phyloP scores from a whole-genome alignment of 106 monocot species.

The Apostasia ramifera region DNA sequence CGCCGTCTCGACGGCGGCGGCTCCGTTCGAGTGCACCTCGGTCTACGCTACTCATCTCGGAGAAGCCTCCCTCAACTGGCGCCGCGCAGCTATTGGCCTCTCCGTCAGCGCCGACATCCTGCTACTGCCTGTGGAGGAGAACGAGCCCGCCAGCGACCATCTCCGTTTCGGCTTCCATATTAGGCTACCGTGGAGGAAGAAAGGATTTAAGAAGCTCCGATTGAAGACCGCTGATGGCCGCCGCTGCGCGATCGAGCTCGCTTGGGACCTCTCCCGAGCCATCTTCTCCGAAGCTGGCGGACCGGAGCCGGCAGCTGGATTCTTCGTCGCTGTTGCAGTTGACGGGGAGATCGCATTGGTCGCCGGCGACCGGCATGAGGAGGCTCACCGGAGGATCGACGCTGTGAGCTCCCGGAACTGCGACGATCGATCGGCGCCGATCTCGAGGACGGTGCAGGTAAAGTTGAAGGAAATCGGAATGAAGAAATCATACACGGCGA shows the following conservation, averaged over 20 bases:
- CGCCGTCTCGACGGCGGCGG: background rate
- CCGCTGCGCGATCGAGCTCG: background rate
- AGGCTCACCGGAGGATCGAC: background rate
- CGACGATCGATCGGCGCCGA: background rate
- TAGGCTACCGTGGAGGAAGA: background rate
- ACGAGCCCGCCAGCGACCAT: background rate
- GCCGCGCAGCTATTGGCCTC: background rate
- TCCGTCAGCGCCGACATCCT: background rate
- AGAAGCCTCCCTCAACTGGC: background rate
- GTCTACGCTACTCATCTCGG: slow-evolving; percentile 3
- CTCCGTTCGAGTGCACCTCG: background rate
- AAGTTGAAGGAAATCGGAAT: background rate
- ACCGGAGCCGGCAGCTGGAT: background rate
- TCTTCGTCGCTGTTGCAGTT: background rate
- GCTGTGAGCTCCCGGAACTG: background rate
- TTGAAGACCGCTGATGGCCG: background rate
- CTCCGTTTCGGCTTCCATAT: background rate
- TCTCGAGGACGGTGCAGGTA: slow-evolving; percentile 6
- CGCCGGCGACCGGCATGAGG: background rate
- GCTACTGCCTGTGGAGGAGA: background rate
- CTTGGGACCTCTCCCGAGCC: background rate
- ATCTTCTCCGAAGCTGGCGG: background rate
- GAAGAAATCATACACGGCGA: background rate
- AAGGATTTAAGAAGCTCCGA: background rate
- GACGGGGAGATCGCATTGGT: slow-evolving; percentile 1